Conservation (phyloP, 1,284 basidiomycete species). For the Apiotrichum laibachii region DNA sequence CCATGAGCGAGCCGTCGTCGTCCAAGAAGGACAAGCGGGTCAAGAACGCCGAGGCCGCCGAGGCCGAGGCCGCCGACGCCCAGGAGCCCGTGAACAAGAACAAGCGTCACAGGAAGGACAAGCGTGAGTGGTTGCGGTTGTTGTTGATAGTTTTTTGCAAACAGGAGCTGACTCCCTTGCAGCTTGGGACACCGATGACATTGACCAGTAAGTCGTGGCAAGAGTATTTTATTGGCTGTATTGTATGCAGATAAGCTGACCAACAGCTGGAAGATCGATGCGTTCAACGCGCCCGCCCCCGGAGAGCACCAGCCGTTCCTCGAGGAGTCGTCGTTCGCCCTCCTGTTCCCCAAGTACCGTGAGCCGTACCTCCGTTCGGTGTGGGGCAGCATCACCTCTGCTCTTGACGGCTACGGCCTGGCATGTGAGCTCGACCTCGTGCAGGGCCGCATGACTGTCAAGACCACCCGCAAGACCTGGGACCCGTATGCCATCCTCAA, state of each 20-base stretch:
- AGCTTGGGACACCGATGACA: constrained; percentile 99
- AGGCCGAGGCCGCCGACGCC: constrained; percentile 23
- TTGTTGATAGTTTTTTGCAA: not conserved
- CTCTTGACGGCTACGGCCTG: constrained; percentile 78
- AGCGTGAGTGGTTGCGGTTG: constrained; percentile 59
- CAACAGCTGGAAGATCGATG: constrained; percentile 79
- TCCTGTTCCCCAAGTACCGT: constrained; percentile 96
- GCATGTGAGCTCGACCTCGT: constrained; percentile 91
- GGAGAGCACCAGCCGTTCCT: constrained; percentile 61
- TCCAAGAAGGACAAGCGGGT: constrained; percentile 31
- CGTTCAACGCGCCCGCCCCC: constrained; percentile 69
- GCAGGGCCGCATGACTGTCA: constrained; percentile 95
- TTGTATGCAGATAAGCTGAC: not conserved
- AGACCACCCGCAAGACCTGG: constrained; percentile 93
- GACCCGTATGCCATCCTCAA: constrained; percentile 97
- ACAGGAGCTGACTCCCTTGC: constrained; percentile 7
- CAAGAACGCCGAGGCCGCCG: constrained; percentile 12
- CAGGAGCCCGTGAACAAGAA: constrained; percentile 64
- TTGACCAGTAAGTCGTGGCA: constrained; percentile 76
- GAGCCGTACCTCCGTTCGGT: constrained; percentile 94
- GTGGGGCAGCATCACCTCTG: constrained; percentile 88
- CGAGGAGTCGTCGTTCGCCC: constrained; percentile 96
- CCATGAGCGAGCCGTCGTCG: constrained; percentile 36
- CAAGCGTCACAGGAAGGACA: constrained; percentile 84
- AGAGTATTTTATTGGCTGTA: constrained; percentile 11